Evolutionary conservation across 345 rosid genomes (phyloP).

Genomic region (thale cress (Arabidopsis thaliana)): TAIR10.1 NC_003071.7:18578001-18578500

Average conservation of each 20-base stretch:
- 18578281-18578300: constrained; percentile 95
- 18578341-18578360: constrained; percentile 82
- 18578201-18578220: constrained; percentile 81
- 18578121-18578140: constrained; percentile 68
- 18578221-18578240: constrained; percentile 60
- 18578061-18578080: constrained; percentile 60
- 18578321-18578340: constrained; percentile 79
- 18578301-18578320: constrained; percentile 84
- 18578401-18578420: constrained; percentile 67
- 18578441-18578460: constrained; percentile 87
- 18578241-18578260: constrained; percentile 69
- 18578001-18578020: constrained; percentile 70
- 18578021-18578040: constrained; percentile 37
- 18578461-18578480: constrained; percentile 72
- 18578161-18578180: constrained; percentile 47
- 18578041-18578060: constrained; percentile 30
- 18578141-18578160: constrained; percentile 52
- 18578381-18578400: constrained; percentile 78
- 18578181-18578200: constrained; percentile 61
- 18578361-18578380: constrained; percentile 80
- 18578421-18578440: constrained; percentile 85
- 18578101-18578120: constrained; percentile 61
- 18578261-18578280: constrained; percentile 72
- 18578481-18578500: constrained; percentile 69
- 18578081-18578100: constrained; percentile 72